Percentiles rank a stretch among this genome's conserved stretches.
Conservation (phyloP, 2,329 filamentous ascomycete genomes). For the Chaetomium strumarium region DNA sequence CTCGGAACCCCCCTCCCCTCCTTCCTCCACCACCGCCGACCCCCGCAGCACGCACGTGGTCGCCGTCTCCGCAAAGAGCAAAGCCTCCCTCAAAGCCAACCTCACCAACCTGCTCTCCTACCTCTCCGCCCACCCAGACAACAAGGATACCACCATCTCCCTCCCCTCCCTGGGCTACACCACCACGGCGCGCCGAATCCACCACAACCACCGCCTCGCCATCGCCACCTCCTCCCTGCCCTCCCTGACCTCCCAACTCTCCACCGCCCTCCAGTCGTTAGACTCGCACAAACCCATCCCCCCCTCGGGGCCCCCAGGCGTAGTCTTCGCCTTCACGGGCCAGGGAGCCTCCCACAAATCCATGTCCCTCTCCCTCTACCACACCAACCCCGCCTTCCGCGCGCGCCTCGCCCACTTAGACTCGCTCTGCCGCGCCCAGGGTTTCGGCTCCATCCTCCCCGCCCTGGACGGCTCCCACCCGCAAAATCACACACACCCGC, state of each 20-base stretch:
- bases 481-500: constrained; percentile 41
- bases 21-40: constrained; percentile 34
- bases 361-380: constrained; percentile 46
- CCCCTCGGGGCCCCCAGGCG: constrained; percentile 34
- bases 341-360: constrained; percentile 50
- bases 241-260: constrained; percentile 30
- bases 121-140: constrained; percentile 46
- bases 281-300: constrained; percentile 29
- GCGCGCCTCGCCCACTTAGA: constrained; percentile 52
- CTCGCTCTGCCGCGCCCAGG: constrained; percentile 43
- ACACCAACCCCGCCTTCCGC: constrained; percentile 42
- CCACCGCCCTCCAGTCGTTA: neutral
- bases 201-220: constrained; percentile 52
- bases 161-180: constrained; percentile 59
- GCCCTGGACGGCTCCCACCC: constrained; percentile 41
- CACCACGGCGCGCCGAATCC: constrained; percentile 59
- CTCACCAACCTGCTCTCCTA: constrained; percentile 48
- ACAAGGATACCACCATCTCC: no score
- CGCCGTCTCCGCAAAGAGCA: constrained; percentile 50
- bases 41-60: constrained; percentile 52
- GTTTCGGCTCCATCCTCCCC: constrained; percentile 51
- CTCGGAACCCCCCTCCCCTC: constrained; percentile 50
- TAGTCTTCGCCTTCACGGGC: constrained; percentile 50
- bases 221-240: constrained; percentile 37
- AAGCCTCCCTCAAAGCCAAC: constrained; percentile 53